A percentile compares a stretch with the other conserved stretches of the same genome.
These are phyloP conservation scores for Nicotiana benthamiana DNA, from an alignment of 257 asterid species.

Conservation along the genomic window DNA sequence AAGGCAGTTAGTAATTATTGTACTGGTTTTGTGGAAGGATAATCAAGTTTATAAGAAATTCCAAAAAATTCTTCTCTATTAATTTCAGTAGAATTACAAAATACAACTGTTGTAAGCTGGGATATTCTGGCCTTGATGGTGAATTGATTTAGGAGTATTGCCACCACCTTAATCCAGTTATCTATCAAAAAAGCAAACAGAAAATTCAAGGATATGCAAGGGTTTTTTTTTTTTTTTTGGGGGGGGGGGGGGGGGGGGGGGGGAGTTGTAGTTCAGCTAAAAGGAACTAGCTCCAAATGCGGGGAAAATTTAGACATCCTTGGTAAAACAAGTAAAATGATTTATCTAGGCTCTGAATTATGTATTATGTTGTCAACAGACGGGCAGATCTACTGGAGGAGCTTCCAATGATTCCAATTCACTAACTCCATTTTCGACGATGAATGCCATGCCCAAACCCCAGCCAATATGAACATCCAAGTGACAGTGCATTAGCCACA, in stretches of 20 bases:
- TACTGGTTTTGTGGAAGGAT: no score
- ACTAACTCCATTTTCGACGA: slow-evolving; percentile 67
- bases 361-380: slow-evolving; percentile 22
- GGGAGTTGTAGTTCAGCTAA: not conserved
- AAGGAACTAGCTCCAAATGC: slow-evolving; percentile 15
- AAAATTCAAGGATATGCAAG: not conserved
- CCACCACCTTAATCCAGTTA: slow-evolving; percentile 13
- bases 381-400: slow-evolving; percentile 69
- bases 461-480: slow-evolving; percentile 75
- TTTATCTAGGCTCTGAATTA: not conserved
- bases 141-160: slow-evolving; percentile 1
- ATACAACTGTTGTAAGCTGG: slow-evolving; percentile 10
- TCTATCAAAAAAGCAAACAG: not conserved
- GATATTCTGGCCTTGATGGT: slow-evolving; percentile 9
- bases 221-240: no score
- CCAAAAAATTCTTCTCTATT: slow-evolving; percentile 8
- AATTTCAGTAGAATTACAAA: not conserved
- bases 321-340: slow-evolving; percentile 3
- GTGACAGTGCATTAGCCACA: slow-evolving; percentile 89
- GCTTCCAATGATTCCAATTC: slow-evolving; percentile 40
- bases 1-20: no score
- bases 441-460: slow-evolving; percentile 81
- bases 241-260: not conserved
- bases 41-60: no score
- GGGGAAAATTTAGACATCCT: no score